Conservation (phyloP, 1,139 yeast genomes). For the Entelexis sorbosivorans region DNA sequence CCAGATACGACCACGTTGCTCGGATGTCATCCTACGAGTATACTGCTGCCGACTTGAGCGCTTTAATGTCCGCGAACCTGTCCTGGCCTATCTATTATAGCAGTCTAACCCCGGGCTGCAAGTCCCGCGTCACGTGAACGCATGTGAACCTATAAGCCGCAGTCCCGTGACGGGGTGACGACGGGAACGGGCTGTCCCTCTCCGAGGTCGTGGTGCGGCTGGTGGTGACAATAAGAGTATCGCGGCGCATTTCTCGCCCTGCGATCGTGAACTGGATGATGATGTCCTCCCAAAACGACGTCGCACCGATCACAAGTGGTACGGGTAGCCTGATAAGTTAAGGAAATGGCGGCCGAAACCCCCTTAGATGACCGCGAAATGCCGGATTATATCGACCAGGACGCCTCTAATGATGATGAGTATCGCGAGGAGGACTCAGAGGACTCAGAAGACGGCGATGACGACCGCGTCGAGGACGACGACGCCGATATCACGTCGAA, state of each 20-base stretch:
- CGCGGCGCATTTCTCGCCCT: too few relatives aligned
- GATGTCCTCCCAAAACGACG: too few relatives aligned
- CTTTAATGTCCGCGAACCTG: neutral
- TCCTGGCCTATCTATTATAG: neutral
- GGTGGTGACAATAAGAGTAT: neutral
- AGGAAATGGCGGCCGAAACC: neutral
- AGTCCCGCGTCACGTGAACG: neutral
- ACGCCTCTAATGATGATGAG: slow-evolving; percentile 11
- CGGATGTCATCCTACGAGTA: neutral
- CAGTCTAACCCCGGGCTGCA: neutral
- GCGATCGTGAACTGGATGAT: too few relatives aligned
- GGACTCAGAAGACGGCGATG: slow-evolving; percentile 8
- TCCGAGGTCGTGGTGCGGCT: too few relatives aligned
- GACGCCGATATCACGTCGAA: slow-evolving; percentile 3
- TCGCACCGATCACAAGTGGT: neutral
- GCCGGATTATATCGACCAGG: slow-evolving; percentile 9
- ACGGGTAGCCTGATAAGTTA: neutral
- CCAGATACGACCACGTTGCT: slow-evolving; percentile 42
- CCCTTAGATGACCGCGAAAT: slow-evolving; percentile 10
- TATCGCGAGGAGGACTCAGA: slow-evolving; percentile 15
- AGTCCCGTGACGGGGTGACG: neutral
- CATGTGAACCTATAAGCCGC: neutral
- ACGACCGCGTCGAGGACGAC: slow-evolving; percentile 12
- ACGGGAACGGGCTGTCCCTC: neutral
- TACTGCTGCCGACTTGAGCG: neutral